Conservation (phyloP, 495 filamentous ascomycete genomes). For the Glonium stellatum region DNA sequence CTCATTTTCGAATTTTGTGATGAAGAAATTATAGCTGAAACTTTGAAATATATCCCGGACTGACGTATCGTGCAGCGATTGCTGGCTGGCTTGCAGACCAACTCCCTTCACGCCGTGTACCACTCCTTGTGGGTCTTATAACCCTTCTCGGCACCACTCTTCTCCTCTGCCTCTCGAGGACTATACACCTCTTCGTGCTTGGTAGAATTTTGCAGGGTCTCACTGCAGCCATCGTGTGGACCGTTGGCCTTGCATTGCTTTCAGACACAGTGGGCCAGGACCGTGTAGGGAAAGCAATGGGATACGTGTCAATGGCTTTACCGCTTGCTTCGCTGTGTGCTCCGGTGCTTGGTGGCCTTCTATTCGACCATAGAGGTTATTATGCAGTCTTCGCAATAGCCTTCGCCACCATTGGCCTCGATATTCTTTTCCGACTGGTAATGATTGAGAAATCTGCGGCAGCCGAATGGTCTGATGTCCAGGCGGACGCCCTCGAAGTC, state of each 20-base stretch:
- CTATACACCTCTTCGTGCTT: slow-evolving; percentile 20
- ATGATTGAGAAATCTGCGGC: neutral
- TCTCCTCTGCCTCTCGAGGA: slow-evolving; percentile 20
- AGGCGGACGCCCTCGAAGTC: too few species aligned
- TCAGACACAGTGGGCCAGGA: slow-evolving; percentile 22
- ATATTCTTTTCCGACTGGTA: slow-evolving; percentile 1
- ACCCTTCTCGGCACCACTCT: slow-evolving; percentile 19
- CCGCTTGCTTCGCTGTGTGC: neutral
- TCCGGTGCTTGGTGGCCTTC: slow-evolving; percentile 8
- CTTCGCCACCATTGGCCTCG: slow-evolving; percentile 1
- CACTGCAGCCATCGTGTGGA: slow-evolving; percentile 22
- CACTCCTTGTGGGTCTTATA: slow-evolving; percentile 20
- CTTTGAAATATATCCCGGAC: neutral
- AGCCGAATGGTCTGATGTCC: too few species aligned
- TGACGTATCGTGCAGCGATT: slow-evolving; percentile 12
- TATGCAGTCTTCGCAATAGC: slow-evolving; percentile 12
- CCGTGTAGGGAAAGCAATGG: slow-evolving; percentile 28
- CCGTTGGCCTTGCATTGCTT: slow-evolving; percentile 20
- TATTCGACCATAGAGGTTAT: slow-evolving; percentile 6
- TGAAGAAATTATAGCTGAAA: neutral
- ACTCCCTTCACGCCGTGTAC: slow-evolving; percentile 11
- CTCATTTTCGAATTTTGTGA: neutral
- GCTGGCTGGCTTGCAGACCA: slow-evolving; percentile 27
- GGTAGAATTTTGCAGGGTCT: slow-evolving; percentile 27
- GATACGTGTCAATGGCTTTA: neutral